Evolutionary conservation across 75 land plant genomes (phyloP), one percentile per base, ranked within the genome.

Genomic region (Gnetum montanum): DNA sequence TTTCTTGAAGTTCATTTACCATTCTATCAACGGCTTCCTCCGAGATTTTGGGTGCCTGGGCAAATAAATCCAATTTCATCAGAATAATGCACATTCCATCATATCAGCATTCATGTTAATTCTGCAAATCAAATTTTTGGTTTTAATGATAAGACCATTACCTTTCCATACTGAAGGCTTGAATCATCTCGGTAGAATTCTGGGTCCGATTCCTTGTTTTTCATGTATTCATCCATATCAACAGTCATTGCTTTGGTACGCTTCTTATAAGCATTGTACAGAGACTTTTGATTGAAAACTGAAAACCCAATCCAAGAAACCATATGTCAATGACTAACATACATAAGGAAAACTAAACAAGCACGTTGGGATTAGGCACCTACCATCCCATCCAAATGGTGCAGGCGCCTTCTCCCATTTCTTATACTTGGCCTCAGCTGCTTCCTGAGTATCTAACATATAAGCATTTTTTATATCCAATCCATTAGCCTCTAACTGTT

Each of bases 361-460:
- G 1, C 40, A n/a, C n/a, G n/a, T 20, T 11, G 4, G 37, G 3
- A 11, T 23, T 40, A 24, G 63, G 23, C 46, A 34, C 72, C 23
- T 70, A 92, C 98, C 98, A 83, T 93, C 98, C 98, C 98, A 93
- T 34, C 99, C 96, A 80, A 55, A 81, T 23, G 99, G 96, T 7
- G 96, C 96, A 62, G 91, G 91, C 37, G 90, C 83, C 68, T 90
- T 95, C 31, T 90, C 96, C 96, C 99, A 90, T 55, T 95, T 95
- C 73, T 95, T 86, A 68, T 95, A 95, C 63, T 95, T 95, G 7
- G 30, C 30, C 58, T 85, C 99, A 22, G 99, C 96, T 34, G 55
- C 51, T 33, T 95, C 99, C 60, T 95, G 96, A 29, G 99, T 90
- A 59, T 95, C 99, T 51, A 95, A 74, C 96, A 95, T 89, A 67